Evolutionary conservation across 352 stramenopile genomes (phyloP).

Genomic region (Phytophthora fragariae): DNA sequence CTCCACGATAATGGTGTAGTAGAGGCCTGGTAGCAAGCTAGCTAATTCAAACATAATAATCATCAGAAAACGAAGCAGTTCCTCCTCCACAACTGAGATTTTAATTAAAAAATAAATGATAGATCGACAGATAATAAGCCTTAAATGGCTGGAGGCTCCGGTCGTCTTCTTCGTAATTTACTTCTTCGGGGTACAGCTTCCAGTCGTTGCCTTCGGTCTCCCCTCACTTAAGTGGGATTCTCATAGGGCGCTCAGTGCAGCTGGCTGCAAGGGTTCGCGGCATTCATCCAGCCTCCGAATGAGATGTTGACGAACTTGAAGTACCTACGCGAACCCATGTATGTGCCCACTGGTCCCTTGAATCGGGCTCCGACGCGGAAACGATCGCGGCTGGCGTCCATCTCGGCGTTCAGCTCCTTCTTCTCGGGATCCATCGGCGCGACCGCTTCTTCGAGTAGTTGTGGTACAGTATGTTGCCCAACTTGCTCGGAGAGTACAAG

Average conservation of each 20-base stretch:
- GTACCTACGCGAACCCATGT: constrained; percentile 56
- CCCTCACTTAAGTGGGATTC: constrained; percentile 54
- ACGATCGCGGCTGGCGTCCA: constrained; percentile 55
- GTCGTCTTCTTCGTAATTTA: constrained; percentile 2
- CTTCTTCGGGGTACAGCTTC: constrained; percentile 40
- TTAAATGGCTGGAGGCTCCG: not conserved
- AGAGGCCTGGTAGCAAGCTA: too few species aligned
- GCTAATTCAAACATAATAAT: too few species aligned
- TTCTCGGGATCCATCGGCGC: constrained; percentile 45
- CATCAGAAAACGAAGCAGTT: too few species aligned
- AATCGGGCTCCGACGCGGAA: constrained; percentile 57
- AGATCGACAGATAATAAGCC: too few species aligned
- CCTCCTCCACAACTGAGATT: too few species aligned
- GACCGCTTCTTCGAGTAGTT: constrained; percentile 73
- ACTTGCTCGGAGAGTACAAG: constrained; percentile 62
- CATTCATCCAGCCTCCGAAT: constrained; percentile 54
- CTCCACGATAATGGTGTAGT: too few species aligned
- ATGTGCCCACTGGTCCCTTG: constrained; percentile 56
- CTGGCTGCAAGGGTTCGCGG: constrained; percentile 61
- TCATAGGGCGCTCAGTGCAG: constrained; percentile 67
- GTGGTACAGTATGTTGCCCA: constrained; percentile 69
- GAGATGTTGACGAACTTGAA: constrained; percentile 64
- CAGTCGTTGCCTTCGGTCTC: constrained; percentile 52
- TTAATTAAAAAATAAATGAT: too few species aligned
- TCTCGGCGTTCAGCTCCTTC: constrained; percentile 49